phyloP scores from a whole-genome alignment of 1,139 yeast species.

The Pichia sp. region DNA sequence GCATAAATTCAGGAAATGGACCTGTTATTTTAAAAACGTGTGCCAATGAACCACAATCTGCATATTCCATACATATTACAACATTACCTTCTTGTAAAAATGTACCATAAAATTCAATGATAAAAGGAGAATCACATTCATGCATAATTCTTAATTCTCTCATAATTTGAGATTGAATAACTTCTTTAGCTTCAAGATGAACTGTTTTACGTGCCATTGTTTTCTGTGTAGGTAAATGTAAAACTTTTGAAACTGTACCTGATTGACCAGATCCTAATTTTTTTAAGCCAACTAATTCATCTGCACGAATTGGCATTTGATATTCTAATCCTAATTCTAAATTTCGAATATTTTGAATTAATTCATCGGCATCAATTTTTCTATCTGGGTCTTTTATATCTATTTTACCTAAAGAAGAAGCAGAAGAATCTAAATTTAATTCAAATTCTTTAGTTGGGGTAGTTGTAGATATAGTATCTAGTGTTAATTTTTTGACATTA shows the following conservation, averaged over 20 bases:
- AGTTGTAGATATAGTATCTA: slow-evolving; percentile 29
- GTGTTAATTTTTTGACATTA: slow-evolving; percentile 65
- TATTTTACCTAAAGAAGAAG: slow-evolving; percentile 13
- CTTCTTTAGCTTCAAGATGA: slow-evolving; percentile 76
- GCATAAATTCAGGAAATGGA: slow-evolving; percentile 60
- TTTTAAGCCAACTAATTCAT: slow-evolving; percentile 68
- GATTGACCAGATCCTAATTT: slow-evolving; percentile 90
- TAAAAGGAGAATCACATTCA: slow-evolving; percentile 78
- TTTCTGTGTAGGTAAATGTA: slow-evolving; percentile 82
- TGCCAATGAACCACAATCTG: slow-evolving; percentile 91
- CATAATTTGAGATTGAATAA: slow-evolving; percentile 77
- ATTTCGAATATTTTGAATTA: slow-evolving; percentile 33
- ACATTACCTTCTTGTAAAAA: slow-evolving; percentile 63
- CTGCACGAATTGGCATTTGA: slow-evolving; percentile 48
- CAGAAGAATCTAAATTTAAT: neutral
- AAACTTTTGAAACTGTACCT: slow-evolving; percentile 83
- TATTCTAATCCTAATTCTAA: slow-evolving; percentile 44
- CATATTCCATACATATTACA: slow-evolving; percentile 90
- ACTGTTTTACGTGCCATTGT: slow-evolving; percentile 89
- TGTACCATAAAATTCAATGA: slow-evolving; percentile 88
- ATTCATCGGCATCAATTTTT: slow-evolving; percentile 32
- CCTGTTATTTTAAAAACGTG: slow-evolving; percentile 53
- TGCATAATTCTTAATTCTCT: slow-evolving; percentile 87
- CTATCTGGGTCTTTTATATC: slow-evolving; percentile 31
- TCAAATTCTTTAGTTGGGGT: neutral